These are phyloP conservation scores for Geotrichum fermentans DNA, from an alignment of 1,139 yeast genomes.

Conservation along the genomic window DNA sequence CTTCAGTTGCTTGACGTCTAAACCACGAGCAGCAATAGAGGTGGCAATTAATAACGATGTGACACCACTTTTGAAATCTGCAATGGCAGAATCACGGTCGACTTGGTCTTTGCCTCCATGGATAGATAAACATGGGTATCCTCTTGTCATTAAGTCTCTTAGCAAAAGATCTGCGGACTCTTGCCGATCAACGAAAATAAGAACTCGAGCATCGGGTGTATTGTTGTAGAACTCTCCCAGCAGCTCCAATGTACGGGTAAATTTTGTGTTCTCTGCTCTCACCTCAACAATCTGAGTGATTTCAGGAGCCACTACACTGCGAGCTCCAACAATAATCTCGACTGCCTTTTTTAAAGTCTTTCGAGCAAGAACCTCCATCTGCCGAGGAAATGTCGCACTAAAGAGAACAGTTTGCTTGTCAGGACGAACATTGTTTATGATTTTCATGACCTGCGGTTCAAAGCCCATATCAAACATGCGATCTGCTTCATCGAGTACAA, in stretches of 20 bases:
- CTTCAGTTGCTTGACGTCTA: conserved; percentile 79
- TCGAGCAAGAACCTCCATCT: conserved; percentile 70
- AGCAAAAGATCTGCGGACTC: conserved; percentile 69
- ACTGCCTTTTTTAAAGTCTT: conserved; percentile 59
- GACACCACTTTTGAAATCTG: conserved; percentile 63
- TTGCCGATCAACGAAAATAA: conserved; percentile 85
- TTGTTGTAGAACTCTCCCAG: conserved; percentile 44
- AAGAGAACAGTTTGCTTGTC: conserved; percentile 89
- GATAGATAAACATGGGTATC: conserved; percentile 59
- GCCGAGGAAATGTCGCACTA: conserved; percentile 86
- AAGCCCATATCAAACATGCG: conserved; percentile 96
- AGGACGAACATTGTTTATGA: conserved; percentile 71
- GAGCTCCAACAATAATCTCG: conserved; percentile 76
- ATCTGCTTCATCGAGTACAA: conserved; percentile 94
- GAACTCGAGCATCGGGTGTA: conserved; percentile 48
- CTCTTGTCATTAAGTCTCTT: conserved; percentile 51
- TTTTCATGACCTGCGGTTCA: conserved; percentile 90
- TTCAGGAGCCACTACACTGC: conserved; percentile 78
- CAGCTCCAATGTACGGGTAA: conserved; percentile 50
- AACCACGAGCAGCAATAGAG: conserved; percentile 89
- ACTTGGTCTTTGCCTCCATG: conserved; percentile 93
- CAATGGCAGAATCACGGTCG: conserved; percentile 73
- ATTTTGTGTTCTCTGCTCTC: conserved; percentile 48
- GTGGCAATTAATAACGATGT: conserved; percentile 75
- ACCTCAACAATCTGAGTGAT: conserved; percentile 69